Conservation (phyloP, 352 stramenopile species). For the Pseudoperonospora humuli region DNA sequence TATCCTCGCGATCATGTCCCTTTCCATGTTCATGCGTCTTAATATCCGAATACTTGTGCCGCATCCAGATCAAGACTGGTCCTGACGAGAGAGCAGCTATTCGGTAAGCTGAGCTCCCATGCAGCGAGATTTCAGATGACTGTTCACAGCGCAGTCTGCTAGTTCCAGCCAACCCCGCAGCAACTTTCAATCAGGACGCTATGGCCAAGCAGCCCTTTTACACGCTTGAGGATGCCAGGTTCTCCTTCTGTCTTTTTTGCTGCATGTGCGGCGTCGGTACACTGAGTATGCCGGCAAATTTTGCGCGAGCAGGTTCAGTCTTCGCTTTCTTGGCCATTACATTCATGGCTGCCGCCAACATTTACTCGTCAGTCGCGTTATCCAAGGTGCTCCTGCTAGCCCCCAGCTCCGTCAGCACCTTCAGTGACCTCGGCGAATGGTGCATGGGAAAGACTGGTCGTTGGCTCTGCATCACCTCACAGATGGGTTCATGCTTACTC, state of each 20-base stretch:
- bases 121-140: too few relatives aligned
- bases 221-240: conserved; percentile 54
- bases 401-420: conserved; percentile 48
- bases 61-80: too few relatives aligned
- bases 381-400: conserved; percentile 53
- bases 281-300: conserved; percentile 63
- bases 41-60: too few relatives aligned
- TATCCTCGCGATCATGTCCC: too few relatives aligned
- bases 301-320: conserved; percentile 38
- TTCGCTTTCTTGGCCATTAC: conserved; percentile 32
- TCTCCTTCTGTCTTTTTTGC: conserved; percentile 53
- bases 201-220: too few relatives aligned
- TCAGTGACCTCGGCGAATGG: conserved; percentile 43
- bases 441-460: conserved; percentile 35
- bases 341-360: conserved; percentile 60
- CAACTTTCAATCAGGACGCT: too few relatives aligned
- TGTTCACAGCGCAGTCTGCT: too few relatives aligned
- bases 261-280: conserved; percentile 61
- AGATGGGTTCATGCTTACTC: conserved; percentile 48
- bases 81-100: too few relatives aligned
- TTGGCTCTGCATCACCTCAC: conserved; percentile 41
- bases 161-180: too few relatives aligned
- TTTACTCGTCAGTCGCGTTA: conserved; percentile 47
- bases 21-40: too few relatives aligned
- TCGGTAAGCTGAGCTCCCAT: too few relatives aligned